Percentiles rank a stretch among this genome's conserved stretches.
phyloP scores from a whole-genome alignment of 257 asterid genomes.

The Gentiana macrophylla region DNA sequence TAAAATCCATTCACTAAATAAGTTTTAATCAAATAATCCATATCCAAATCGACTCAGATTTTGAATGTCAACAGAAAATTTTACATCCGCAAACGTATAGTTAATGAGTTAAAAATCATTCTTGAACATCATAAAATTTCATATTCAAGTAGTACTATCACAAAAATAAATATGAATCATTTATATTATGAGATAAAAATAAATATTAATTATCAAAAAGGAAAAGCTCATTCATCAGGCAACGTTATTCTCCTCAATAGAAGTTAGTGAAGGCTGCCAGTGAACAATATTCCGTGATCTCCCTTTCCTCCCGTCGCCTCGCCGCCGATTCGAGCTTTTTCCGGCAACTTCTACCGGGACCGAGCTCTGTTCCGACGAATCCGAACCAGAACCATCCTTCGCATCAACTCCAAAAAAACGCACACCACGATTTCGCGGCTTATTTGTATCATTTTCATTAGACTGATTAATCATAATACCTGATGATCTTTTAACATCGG shows the following conservation, averaged over 20 bases:
- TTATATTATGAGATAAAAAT: no score
- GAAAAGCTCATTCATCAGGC: neutral
- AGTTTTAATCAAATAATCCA: no score
- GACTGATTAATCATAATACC: conserved; percentile 22
- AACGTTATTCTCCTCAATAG: conserved; percentile 25
- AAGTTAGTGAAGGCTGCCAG: conserved; percentile 54
- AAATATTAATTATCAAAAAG: neutral
- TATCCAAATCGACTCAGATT: no score
- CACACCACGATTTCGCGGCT: conserved; percentile 29
- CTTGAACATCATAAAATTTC: no score
- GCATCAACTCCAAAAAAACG: conserved; percentile 32
- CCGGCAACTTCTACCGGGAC: conserved; percentile 1
- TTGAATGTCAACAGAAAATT: no score
- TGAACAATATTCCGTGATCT: conserved; percentile 25
- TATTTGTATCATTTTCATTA: conserved; percentile 32
- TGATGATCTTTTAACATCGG: conserved; percentile 1
- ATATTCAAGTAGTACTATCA: no score
- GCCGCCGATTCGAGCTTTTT: conserved; percentile 4
- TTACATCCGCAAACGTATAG: no score
- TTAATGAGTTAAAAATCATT: no score
- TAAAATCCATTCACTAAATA: no score
- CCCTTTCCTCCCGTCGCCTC: conserved; percentile 7
- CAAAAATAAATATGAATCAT: no score
- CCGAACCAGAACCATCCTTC: conserved; percentile 9
- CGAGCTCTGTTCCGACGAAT: neutral